Base-by-base conservation (phyloP, 306 rosid genomes). In the Cicer chorassanicum region DNA sequence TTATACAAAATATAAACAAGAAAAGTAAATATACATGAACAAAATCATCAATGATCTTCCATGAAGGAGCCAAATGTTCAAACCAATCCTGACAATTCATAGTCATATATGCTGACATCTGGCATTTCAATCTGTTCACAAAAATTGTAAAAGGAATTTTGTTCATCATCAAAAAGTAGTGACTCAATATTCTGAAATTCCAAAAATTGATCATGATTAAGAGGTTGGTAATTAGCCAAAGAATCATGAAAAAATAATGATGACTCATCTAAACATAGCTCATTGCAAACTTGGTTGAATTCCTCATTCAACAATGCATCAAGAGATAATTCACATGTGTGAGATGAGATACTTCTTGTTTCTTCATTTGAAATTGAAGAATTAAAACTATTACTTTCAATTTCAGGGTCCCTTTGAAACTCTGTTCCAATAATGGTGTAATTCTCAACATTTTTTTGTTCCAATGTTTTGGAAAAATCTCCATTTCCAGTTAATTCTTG, bases 401-500 rank as follows among this genome's bases (percentile, higher is more conserved):
- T 55, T 51, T 24, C 68, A 29, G 36, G 36, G 36, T 29, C 36
- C 36, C 36, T 29, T 29, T 29, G 36, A 29, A 29, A 29, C 5
- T 29, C 36, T 29, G 5, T 29, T 29, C 36, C 36, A 16, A 69
- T 21, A 59, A 69, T 12, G 10, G 40, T 19, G 7, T 6, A 48
- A 61, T 48, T 65, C 16, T 78, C 79, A 56, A 7, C 53, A 68
- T 66, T 40, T 13, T 46, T 59, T 15, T 50, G 74, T 44, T 76
- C 84, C 60, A 76, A 65, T 50, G 73, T 6, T 12, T 60, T 75
- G 48, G 80, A 55, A 8, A 8, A 59, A 65, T 60, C 72, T 75
- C 44, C 60, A 68, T 79, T 85, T 15, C 88, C 86, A 72, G 88
- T 85, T 67, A 85, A 68, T 49, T 85, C 86, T 76, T 85, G 88